Conservation (phyloP, 768 basidiomycete species). For the Xerocomellus amylosporus region DNA sequence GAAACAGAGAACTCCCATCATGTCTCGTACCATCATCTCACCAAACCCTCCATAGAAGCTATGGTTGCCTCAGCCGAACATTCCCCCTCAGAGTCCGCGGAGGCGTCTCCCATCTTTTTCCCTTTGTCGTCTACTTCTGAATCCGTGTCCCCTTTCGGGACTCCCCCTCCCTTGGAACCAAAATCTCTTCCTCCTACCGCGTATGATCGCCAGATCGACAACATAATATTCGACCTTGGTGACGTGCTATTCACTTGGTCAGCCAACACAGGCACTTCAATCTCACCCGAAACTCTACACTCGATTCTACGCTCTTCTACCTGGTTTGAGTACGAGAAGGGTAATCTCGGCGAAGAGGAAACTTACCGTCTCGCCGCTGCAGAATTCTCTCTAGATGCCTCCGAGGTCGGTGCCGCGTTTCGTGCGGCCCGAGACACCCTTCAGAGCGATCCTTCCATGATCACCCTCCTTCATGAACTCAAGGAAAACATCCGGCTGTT, state of each 20-base stretch:
- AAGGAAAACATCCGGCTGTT: constrained; percentile 10
- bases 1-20: not conserved
- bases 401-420: constrained; percentile 10
- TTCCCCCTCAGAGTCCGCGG: not conserved
- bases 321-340: constrained; percentile 26
- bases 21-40: not conserved
- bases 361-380: constrained; percentile 1
- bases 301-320: constrained; percentile 14
- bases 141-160: constrained; percentile 2
- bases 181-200: not conserved
- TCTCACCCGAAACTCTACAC: constrained; percentile 10
- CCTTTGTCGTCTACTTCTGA: not conserved
- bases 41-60: not conserved
- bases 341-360: constrained; percentile 14
- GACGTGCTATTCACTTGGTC: constrained; percentile 26
- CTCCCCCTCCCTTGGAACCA: not conserved
- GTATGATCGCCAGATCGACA: constrained; percentile 19
- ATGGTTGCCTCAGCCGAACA: constrained; percentile 1
- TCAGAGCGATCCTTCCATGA: constrained; percentile 12
- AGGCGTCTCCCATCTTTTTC: not conserved
- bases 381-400: constrained; percentile 17
- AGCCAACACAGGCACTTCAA: constrained; percentile 10
- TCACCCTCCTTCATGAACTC: constrained; percentile 17
- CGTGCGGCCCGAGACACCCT: constrained; percentile 6
- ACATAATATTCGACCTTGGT: constrained; percentile 22